Base-by-base conservation (phyloP, 257 asterid species). In the Solanum pinnatisectum region DNA sequence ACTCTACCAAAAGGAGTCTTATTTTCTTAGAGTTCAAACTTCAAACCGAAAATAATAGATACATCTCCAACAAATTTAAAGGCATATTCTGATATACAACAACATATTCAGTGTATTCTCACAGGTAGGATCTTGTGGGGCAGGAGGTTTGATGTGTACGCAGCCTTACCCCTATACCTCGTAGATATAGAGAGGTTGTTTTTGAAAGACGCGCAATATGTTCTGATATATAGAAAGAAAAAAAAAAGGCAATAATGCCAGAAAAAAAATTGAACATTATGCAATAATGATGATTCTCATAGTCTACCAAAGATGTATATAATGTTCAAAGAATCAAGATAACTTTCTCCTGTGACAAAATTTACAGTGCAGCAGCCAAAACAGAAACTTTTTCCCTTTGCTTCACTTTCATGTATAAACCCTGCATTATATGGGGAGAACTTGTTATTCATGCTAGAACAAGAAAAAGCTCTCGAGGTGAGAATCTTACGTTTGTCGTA, bases 401-500 rank as follows among this genome's bases (percentile, higher is more conserved):
- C 77, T 90, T 92, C 91, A 97, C 90, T 88, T 93, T 96, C 99
- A 97, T 95, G 94, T 95, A 96, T 70, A 97, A 91, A 25, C 98
- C 98, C 99, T 97, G 98, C 93, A 85, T 89, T 32, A 59, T 20
- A 63, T n/a, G 6, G 72, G 37, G n/a, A n/a, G 42, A 22, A 16
- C 84, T 25, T 16, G 35, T 23, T 84, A 36, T 1, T 11, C 44
- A 13, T 16, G 7, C 14, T 30, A 70, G 35, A 59, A 68, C 63
- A 70, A 70, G 35, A 35, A 65, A 30, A 16, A 86, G 23, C 20
- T 86, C 52, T 77, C 33, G 10, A 44, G 71, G 70, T 85, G 70
- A 84, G 90, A 84, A 49, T 65, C 20, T 94, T 94, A 96, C 99
- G 68, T 97, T 95, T 81, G 98, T 92, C 5, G 99, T 97, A 92